These are phyloP conservation scores for Gossypium davidsonii DNA, from an alignment of 441 rosid genomes.

Conservation along the genomic window DNA sequence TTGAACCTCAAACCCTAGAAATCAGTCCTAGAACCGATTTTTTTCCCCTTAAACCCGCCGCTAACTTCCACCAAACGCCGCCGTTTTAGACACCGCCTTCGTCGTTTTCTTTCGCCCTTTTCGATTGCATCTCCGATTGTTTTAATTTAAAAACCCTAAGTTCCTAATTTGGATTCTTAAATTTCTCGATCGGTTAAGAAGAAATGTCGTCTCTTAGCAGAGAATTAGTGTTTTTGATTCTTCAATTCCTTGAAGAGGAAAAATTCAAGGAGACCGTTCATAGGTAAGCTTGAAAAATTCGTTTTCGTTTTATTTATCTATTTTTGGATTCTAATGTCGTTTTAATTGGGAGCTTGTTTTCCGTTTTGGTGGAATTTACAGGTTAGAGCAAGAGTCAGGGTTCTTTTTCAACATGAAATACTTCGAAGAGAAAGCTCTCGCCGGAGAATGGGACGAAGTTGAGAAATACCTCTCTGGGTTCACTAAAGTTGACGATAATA, in stretches of 20 bases:
- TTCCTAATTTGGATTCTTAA: not conserved
- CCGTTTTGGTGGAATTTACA: not conserved
- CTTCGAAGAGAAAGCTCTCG: conserved; percentile 19
- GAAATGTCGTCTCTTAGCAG: conserved; percentile 42
- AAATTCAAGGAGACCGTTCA: conserved; percentile 42
- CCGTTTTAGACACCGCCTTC: not conserved
- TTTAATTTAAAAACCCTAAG: conserved; percentile 10
- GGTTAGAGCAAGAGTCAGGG: conserved; percentile 20
- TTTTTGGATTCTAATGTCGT: conserved; percentile 3
- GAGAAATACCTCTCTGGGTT: conserved; percentile 27
- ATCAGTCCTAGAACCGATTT: conserved; percentile 21
- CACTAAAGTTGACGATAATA: conserved; percentile 27
- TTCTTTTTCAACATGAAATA: conserved; percentile 22
- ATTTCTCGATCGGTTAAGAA: not conserved
- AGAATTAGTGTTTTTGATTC: conserved; percentile 38
- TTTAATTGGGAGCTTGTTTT: conserved; percentile 9
- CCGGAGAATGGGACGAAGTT: conserved; percentile 27
- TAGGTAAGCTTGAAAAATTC: conserved; percentile 22
- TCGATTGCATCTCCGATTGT: not conserved
- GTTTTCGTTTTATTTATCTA: not conserved
- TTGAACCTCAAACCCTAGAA: conserved; percentile 41
- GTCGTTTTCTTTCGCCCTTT: not conserved
- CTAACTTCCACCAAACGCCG: not conserved
- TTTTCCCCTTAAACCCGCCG: conserved; percentile 4
- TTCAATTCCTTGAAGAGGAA: conserved; percentile 42